These are phyloP conservation scores for Sonneratia alba DNA, from an alignment of 345 rosid genomes.

Conservation along the genomic window DNA sequence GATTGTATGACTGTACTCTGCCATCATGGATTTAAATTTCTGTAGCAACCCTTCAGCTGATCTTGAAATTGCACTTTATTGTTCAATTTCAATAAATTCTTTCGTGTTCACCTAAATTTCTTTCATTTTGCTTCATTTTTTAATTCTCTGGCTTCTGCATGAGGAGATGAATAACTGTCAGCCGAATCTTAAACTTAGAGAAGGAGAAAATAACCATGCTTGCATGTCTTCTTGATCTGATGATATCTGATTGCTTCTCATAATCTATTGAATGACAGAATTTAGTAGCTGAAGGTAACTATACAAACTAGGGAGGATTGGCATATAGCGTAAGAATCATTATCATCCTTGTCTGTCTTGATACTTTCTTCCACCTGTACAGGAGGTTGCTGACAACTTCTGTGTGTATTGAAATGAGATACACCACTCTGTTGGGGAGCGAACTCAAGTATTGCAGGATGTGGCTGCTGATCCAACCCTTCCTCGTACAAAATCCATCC, in stretches of 20 bases:
- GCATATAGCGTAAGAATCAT: background rate
- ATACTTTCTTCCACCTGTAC: constrained; percentile 1
- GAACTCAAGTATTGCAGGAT: constrained; percentile 42
- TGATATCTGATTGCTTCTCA: background rate
- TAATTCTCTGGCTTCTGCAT: background rate
- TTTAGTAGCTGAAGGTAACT: background rate
- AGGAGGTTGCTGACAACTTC: constrained; percentile 40
- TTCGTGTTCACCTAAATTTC: background rate
- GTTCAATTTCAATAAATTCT: background rate
- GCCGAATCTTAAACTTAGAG: background rate
- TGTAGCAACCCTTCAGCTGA: background rate
- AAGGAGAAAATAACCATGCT: background rate
- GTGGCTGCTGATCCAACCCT: constrained; percentile 50
- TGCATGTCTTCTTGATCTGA: background rate
- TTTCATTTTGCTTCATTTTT: background rate
- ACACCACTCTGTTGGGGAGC: constrained; percentile 37
- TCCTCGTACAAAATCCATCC: constrained; percentile 39
- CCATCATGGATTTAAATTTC: background rate
- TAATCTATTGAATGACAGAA: background rate
- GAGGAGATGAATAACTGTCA: background rate
- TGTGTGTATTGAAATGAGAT: constrained; percentile 44
- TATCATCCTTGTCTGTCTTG: background rate
- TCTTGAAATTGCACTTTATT: background rate
- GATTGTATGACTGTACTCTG: background rate
- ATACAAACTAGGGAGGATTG: background rate